Evolutionary conservation across 306 rosid genomes (phyloP), one percentile per base, ranked within the genome.

Genomic region (Gleditsia sinensis): DNA sequence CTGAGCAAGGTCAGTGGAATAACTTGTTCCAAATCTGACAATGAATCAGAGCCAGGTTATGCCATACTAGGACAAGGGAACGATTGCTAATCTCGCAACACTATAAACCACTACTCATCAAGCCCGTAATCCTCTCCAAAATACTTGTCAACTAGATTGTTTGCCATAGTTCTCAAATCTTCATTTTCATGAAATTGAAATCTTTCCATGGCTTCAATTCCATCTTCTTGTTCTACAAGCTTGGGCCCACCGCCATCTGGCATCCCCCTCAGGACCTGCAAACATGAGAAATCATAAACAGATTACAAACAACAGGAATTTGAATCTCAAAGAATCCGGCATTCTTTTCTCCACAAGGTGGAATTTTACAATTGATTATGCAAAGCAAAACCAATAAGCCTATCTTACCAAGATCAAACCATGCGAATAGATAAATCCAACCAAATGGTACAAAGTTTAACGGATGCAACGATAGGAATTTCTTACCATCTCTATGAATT

Each of bases 161-260:
- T 95, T 39, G 97, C 97, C 97, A 95, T 95, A 43, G 78, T 88
- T 85, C 99, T 86, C 74, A 95, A 63, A 67, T 92, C 98, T 75
- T 92, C 99, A 67, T 92, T 95, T 78, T 92, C 97, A 17, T 95
- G 98, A 80, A 95, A 92, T 82, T 92, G 99, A 83, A 92, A 95
- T 75, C 96, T 86, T 70, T 95, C 99, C 98, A 95, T 95, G 8
- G 96, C 99, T 32, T 95, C 99, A 64, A 95, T 95, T 19, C 99
- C 99, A 27, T 88, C 91, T 81, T 87, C 97, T 53, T 72, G 88
- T 81, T 95, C 99, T 33, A 95, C 99, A 53, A 95, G 95, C 81
- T 77, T 95, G 33, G 91, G 88, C 19, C 99, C 98, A 74, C 81
- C 79, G 25, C 99, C 91, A 34, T 85, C 79, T 65, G 96, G 99